Percentiles rank a stretch among this genome's conserved stretches.
phyloP scores from a whole-genome alignment of 805 yeast genomes.

The Sugiyamaella floridensis region DNA sequence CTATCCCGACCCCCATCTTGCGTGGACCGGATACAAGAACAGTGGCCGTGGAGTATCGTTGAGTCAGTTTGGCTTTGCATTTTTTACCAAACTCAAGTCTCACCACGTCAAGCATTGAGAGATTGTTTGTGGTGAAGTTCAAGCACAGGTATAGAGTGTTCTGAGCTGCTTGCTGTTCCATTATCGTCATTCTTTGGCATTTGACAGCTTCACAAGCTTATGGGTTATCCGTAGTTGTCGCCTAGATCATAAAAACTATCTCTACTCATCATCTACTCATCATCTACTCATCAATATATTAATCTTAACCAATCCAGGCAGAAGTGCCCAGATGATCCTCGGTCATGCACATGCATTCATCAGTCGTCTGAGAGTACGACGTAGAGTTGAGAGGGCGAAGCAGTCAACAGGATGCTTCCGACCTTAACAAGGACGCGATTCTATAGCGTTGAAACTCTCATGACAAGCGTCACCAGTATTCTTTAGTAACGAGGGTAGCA shows the following conservation, averaged over 20 bases:
- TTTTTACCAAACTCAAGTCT: conserved; percentile 29
- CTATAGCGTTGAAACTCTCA: no score
- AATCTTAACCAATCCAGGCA: not conserved
- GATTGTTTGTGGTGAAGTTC: not conserved
- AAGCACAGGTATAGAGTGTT: no score
- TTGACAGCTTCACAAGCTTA: no score
- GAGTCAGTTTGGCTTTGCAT: conserved; percentile 55
- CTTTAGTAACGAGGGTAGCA: no score
- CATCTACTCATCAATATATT: not conserved
- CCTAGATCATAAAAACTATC: no score
- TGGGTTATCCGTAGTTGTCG: no score
- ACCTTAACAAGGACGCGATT: no score
- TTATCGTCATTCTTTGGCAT: no score
- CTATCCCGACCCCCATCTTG: conserved; percentile 56
- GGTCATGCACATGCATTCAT: not conserved
- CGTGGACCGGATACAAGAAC: conserved; percentile 70
- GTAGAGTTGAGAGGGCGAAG: not conserved
- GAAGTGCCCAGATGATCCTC: not conserved
- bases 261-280: no score
- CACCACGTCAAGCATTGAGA: conserved; percentile 26
- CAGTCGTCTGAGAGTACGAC: not conserved
- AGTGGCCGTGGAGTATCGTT: conserved; percentile 69
- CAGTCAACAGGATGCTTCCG: no score
- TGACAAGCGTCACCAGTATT: no score
- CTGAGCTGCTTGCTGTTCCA: not conserved